A percentile compares a stretch with the other conserved stretches of the same genome.
These are phyloP conservation scores for Leptodermis oblonga DNA, from an alignment of 257 asterid genomes.

Conservation along the genomic window DNA sequence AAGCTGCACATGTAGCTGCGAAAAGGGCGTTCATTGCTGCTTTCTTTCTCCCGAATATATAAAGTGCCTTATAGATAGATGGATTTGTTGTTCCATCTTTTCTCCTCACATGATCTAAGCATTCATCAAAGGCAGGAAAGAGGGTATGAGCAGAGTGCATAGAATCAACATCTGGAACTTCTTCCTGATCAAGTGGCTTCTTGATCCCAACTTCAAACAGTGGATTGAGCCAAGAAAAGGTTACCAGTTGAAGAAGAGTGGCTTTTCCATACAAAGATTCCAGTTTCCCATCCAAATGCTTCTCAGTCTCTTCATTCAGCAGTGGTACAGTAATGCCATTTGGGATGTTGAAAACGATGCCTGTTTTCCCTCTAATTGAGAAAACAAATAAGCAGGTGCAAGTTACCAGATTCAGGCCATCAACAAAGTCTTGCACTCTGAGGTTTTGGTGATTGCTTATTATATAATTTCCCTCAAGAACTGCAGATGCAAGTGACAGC, in stretches of 20 bases:
- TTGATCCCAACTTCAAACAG: slow-evolving; percentile 66
- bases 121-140: slow-evolving; percentile 49
- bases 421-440: slow-evolving; percentile 41
- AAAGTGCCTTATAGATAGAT: slow-evolving; percentile 69
- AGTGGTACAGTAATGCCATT: slow-evolving; percentile 51
- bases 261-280: slow-evolving; percentile 73
- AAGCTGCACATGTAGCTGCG: slow-evolving; percentile 67
- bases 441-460: slow-evolving; percentile 28
- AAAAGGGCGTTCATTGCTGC: slow-evolving; percentile 80
- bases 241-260: slow-evolving; percentile 61
- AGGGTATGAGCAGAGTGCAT: slow-evolving; percentile 72
- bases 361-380: slow-evolving; percentile 69
- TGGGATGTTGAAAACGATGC: slow-evolving; percentile 14
- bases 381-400: slow-evolving; percentile 42
- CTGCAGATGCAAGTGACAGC: slow-evolving; percentile 46
- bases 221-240: slow-evolving; percentile 93
- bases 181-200: slow-evolving; percentile 82
- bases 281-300: slow-evolving; percentile 29
- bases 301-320: slow-evolving; percentile 47
- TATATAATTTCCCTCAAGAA: slow-evolving; percentile 40
- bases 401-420: slow-evolving; percentile 43
- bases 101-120: slow-evolving; percentile 55
- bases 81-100: slow-evolving; percentile 51
- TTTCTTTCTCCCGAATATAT: slow-evolving; percentile 68
- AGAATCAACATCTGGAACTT: slow-evolving; percentile 73